Evolutionary conservation across 2,329 filamentous ascomycete genomes (phyloP).

Genomic region (Fusarium graminum): DNA sequence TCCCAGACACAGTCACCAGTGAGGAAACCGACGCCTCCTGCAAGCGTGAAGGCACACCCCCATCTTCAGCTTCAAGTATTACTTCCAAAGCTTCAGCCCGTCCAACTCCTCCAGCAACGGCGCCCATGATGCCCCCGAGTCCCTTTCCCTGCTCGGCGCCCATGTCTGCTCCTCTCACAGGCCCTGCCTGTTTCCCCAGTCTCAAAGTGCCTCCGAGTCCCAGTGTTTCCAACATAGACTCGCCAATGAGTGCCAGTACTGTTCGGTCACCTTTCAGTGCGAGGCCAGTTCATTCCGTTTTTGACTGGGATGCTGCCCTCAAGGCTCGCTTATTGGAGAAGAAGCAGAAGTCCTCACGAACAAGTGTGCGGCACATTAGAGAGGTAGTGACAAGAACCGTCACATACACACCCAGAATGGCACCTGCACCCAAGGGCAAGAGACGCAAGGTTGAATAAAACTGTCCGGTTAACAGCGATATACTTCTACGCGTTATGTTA

Average conservation of each 20-base stretch:
- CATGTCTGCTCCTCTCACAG: conserved; percentile 71
- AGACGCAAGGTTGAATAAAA: conserved; percentile 76
- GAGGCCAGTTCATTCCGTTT: conserved; percentile 74
- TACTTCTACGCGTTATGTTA: conserved; percentile 8
- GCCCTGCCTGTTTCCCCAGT: conserved; percentile 72
- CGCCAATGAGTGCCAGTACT: conserved; percentile 73
- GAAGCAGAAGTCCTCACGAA: conserved; percentile 69
- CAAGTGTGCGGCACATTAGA: conserved; percentile 77
- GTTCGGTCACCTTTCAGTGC: conserved; percentile 81
- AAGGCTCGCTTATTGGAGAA: conserved; percentile 75
- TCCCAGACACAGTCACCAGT: conserved; percentile 69
- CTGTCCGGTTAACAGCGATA: conserved; percentile 1
- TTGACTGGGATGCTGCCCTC: conserved; percentile 81
- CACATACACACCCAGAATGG: conserved; percentile 88
- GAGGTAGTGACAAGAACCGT: conserved; percentile 96
- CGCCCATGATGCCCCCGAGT: conserved; percentile 61
- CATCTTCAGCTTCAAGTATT: conserved; percentile 58
- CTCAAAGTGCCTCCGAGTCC: conserved; percentile 85
- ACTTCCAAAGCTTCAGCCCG: conserved; percentile 48
- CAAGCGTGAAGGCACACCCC: conserved; percentile 66
- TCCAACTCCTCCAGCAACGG: conserved; percentile 53
- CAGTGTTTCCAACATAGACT: conserved; percentile 74
- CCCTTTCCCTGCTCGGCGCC: conserved; percentile 65
- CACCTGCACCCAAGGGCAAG: conserved; percentile 92
- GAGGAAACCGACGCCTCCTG: conserved; percentile 69